These are phyloP conservation scores for Pinus tabuliformis DNA, from an alignment of 75 land plant species.

Conservation along the genomic window DNA sequence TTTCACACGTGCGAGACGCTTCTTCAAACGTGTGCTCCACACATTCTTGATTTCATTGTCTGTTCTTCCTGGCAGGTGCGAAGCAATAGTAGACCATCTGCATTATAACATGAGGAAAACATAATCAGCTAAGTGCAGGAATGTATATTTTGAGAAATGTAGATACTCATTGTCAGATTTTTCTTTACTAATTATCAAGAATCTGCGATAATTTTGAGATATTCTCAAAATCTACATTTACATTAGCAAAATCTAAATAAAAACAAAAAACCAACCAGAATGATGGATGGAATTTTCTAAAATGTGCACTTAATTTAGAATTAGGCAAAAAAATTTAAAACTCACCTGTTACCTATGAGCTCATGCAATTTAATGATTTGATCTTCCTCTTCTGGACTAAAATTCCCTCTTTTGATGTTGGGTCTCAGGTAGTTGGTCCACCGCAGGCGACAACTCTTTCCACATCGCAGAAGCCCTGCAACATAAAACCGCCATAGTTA, in stretches of 20 bases:
- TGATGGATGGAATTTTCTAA: no score
- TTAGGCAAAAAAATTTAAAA: no score
- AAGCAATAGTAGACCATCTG: conserved; percentile 11
- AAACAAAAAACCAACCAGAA: no score
- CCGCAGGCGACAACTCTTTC: conserved; percentile 22
- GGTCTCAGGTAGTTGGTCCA: conserved; percentile 22
- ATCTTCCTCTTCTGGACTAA: conserved; percentile 12
- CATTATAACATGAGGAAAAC: background rate
- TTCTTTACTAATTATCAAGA: no score
- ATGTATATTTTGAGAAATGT: no score
- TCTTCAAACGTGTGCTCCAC: conserved; percentile 32
- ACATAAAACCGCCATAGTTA: background rate
- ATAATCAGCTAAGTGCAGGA: no score
- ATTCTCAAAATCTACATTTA: no score
- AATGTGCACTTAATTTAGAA: no score
- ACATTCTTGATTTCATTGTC: conserved; percentile 39
- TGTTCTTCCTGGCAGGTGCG: conserved; percentile 28
- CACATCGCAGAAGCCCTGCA: conserved; percentile 24
- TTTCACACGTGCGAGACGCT: background rate
- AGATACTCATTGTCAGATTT: no score
- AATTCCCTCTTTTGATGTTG: conserved; percentile 21
- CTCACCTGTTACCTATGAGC: conserved; percentile 51
- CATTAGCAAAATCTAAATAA: no score
- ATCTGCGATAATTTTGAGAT: no score
- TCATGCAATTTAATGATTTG: conserved; percentile 5